A percentile compares a stretch with the other conserved stretches of the same genome.
Evolutionary conservation across 306 rosid genomes (phyloP).

Genomic region (Casuarina glauca): DNA sequence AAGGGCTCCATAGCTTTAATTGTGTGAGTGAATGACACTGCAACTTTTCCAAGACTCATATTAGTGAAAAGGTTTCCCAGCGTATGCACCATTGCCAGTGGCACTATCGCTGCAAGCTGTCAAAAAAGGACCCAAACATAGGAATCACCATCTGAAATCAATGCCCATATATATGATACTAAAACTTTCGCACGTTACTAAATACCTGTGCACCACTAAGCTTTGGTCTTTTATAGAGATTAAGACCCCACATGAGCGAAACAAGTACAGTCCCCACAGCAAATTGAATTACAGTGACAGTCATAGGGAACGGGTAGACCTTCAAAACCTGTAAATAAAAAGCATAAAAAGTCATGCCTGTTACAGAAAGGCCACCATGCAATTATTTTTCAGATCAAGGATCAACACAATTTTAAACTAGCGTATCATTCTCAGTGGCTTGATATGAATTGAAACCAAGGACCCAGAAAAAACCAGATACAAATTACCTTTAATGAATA

Average conservation of each 20-base stretch:
- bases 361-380: neutral
- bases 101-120: slow-evolving; percentile 81
- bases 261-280: slow-evolving; percentile 70
- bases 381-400: neutral
- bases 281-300: slow-evolving; percentile 67
- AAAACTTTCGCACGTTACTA: neutral
- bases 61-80: slow-evolving; percentile 90
- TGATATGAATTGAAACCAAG: neutral
- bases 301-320: slow-evolving; percentile 71
- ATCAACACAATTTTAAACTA: neutral
- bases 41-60: slow-evolving; percentile 95
- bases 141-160: slow-evolving; percentile 20
- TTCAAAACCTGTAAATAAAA: slow-evolving; percentile 69
- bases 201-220: slow-evolving; percentile 70
- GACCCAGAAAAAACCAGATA: neutral
- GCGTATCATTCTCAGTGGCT: neutral
- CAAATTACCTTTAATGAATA: neutral
- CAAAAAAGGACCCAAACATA: slow-evolving; percentile 13
- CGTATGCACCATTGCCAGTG: slow-evolving; percentile 80
- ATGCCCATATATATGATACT: slow-evolving; percentile 5
- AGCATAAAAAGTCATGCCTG: slow-evolving; percentile 4
- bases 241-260: slow-evolving; percentile 71
- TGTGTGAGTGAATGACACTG: slow-evolving; percentile 96
- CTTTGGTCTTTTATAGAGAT: slow-evolving; percentile 77
- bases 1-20: slow-evolving; percentile 95